These are phyloP conservation scores for Globisporangium spiculum DNA, from an alignment of 352 stramenopile genomes.

Conservation along the genomic window DNA sequence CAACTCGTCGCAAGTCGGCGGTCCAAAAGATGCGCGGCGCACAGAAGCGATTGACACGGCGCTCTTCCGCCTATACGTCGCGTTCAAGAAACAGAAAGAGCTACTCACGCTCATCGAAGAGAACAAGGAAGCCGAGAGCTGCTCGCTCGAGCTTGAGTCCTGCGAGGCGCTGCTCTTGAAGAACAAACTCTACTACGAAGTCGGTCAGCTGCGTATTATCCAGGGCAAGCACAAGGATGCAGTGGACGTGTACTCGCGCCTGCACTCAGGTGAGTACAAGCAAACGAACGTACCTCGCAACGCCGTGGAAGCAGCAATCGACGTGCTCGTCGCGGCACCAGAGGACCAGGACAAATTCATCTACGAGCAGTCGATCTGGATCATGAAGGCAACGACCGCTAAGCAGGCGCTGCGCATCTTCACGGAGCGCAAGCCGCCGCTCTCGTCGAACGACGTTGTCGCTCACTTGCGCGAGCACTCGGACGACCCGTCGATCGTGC, in stretches of 20 bases:
- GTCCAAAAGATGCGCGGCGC: slow-evolving; percentile 67
- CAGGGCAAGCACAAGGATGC: slow-evolving; percentile 69
- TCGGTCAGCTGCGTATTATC: slow-evolving; percentile 61
- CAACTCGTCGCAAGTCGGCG: slow-evolving; percentile 14
- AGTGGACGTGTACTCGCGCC: slow-evolving; percentile 78
- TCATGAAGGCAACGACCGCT: slow-evolving; percentile 67
- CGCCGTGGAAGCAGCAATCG: slow-evolving; percentile 86
- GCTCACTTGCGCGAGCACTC: slow-evolving; percentile 75
- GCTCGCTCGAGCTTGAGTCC: slow-evolving; percentile 60
- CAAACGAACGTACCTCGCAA: slow-evolving; percentile 86
- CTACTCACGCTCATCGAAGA: slow-evolving; percentile 74
- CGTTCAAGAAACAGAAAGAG: slow-evolving; percentile 80
- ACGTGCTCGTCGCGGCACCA: slow-evolving; percentile 77
- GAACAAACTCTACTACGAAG: slow-evolving; percentile 80
- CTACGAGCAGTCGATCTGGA: slow-evolving; percentile 87
- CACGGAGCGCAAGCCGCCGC: slow-evolving; percentile 61
- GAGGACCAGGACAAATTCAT: slow-evolving; percentile 83
- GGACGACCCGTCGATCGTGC: slow-evolving; percentile 64
- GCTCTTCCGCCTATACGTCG: slow-evolving; percentile 76
- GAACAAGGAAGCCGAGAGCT: slow-evolving; percentile 52
- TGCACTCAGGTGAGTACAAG: slow-evolving; percentile 80
- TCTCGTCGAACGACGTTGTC: slow-evolving; percentile 78
- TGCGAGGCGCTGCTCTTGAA: slow-evolving; percentile 68
- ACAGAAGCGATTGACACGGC: slow-evolving; percentile 84
- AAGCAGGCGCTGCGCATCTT: slow-evolving; percentile 85